These are phyloP conservation scores for Saccharomycopsis hybrid DNA, from an alignment of 1,139 yeast species.

Conservation along the genomic window DNA sequence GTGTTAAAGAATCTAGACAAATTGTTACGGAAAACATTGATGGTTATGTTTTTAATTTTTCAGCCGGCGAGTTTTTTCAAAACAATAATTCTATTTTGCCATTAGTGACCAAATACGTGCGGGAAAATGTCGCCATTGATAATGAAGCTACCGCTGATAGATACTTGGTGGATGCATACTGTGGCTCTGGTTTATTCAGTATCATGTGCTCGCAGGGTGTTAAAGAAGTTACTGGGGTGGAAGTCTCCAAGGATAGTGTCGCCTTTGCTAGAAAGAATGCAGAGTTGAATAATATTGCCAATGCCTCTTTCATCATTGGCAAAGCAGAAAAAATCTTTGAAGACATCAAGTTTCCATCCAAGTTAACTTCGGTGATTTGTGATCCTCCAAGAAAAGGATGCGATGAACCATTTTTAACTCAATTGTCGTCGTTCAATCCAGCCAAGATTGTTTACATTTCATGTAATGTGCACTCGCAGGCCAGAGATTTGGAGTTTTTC, in stretches of 20 bases:
- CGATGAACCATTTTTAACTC: conserved; percentile 79
- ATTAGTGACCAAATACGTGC: conserved; percentile 71
- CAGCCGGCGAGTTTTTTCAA: conserved; percentile 94
- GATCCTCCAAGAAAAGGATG: conserved; percentile 99
- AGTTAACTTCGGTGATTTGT: conserved; percentile 78
- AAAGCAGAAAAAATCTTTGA: conserved; percentile 87
- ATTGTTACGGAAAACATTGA: conserved; percentile 73
- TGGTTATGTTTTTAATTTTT: conserved; percentile 73
- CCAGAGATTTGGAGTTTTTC: conserved; percentile 85
- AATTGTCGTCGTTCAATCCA: conserved; percentile 76
- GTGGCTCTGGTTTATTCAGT: conserved; percentile 94
- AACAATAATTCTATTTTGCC: conserved; percentile 91
- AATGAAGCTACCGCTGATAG: conserved; percentile 35
- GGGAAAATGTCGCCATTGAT: conserved; percentile 50
- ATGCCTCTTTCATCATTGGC: conserved; percentile 82
- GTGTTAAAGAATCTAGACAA: conserved; percentile 64
- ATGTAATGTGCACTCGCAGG: conserved; percentile 97
- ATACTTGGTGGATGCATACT: conserved; percentile 90
- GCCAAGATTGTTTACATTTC: conserved; percentile 86
- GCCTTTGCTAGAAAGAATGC: conserved; percentile 84
- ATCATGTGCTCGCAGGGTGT: conserved; percentile 79
- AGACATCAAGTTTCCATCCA: conserved; percentile 64
- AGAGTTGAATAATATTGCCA: conserved; percentile 59
- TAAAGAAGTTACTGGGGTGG: conserved; percentile 84
- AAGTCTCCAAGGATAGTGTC: conserved; percentile 87